Evolutionary conservation across 1,284 basidiomycete genomes (phyloP).

Genomic region (Cutaneotrichosporon cutaneum): DNA sequence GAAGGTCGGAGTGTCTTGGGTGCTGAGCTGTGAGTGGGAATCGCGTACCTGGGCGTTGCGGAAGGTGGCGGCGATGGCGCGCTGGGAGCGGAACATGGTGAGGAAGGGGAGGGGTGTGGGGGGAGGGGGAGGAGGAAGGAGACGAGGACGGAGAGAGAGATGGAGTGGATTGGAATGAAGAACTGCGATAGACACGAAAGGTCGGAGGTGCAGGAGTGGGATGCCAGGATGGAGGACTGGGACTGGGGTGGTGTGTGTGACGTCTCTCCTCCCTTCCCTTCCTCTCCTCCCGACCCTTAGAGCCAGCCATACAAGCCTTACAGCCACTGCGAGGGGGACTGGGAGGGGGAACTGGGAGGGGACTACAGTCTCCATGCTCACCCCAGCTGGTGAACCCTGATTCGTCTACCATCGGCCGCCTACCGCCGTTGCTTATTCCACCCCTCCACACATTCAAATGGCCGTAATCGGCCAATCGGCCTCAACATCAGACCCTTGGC

Average conservation of each 20-base stretch:
- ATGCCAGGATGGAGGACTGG: background rate
- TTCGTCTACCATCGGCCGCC: slow-evolving; percentile 2
- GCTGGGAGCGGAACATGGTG: slow-evolving; percentile 12
- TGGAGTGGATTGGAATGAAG: slow-evolving; percentile 2
- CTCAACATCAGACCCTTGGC: background rate
- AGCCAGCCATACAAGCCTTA: too few relatives aligned
- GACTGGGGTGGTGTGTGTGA: background rate
- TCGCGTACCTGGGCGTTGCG: slow-evolving; percentile 10
- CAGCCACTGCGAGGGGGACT: too few relatives aligned
- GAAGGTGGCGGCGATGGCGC: slow-evolving; percentile 10
- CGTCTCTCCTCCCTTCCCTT: slow-evolving; percentile 1
- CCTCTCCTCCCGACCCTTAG: too few relatives aligned
- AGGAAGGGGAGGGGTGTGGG: background rate
- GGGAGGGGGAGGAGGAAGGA: background rate
- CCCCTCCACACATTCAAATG: background rate
- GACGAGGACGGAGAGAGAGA: background rate
- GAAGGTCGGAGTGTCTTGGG: background rate
- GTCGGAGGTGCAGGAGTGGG: background rate
- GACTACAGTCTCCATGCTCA: too few relatives aligned
- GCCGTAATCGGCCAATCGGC: slow-evolving; percentile 5
- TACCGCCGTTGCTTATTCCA: background rate
- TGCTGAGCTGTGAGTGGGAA: background rate
- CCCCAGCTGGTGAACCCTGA: background rate
- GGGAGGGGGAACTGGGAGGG: too few relatives aligned
- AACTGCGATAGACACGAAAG: background rate